A percentile compares a stretch with the other conserved stretches of the same genome.
Evolutionary conservation across 1,284 basidiomycete genomes (phyloP).

Genomic region (Rhodofomes roseus): DNA sequence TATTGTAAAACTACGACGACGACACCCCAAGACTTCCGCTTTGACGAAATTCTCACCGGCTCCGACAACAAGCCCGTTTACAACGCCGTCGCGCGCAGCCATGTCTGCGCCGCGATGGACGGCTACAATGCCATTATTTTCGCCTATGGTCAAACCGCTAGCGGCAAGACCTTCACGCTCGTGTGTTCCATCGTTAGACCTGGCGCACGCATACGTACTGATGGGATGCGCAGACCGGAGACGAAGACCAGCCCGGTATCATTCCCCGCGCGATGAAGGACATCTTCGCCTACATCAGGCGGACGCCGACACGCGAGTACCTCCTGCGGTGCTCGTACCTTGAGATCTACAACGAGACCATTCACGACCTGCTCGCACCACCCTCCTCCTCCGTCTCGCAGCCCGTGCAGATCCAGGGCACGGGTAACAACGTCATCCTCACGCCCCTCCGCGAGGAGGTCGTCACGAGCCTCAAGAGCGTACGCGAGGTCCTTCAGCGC

Average conservation of each 20-base stretch:
- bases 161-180: slow-evolving; percentile 93
- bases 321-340: slow-evolving; percentile 92
- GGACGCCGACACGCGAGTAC: slow-evolving; percentile 81
- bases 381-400: slow-evolving; percentile 56
- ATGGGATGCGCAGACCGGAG: slow-evolving; percentile 50
- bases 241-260: slow-evolving; percentile 84
- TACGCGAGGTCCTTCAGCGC: slow-evolving; percentile 78
- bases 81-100: slow-evolving; percentile 76
- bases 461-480: slow-evolving; percentile 84
- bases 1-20: slow-evolving; percentile 45
- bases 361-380: slow-evolving; percentile 84
- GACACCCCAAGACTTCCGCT: slow-evolving; percentile 54
- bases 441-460: slow-evolving; percentile 85
- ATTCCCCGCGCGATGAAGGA: slow-evolving; percentile 91
- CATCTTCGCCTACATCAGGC: slow-evolving; percentile 73
- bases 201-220: background rate
- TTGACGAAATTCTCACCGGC: slow-evolving; percentile 78
- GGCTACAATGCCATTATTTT: slow-evolving; percentile 96
- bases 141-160: slow-evolving; percentile 88
- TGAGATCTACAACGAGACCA: slow-evolving; percentile 95
- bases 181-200: slow-evolving; percentile 29
- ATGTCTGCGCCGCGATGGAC: slow-evolving; percentile 92
- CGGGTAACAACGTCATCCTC: slow-evolving; percentile 55
- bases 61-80: slow-evolving; percentile 87
- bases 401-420: slow-evolving; percentile 69